Percentiles rank a stretch among this genome's conserved stretches.
phyloP scores from a whole-genome alignment of 2,329 filamentous ascomycete species.

The Colletotrichum cordylinicola region DNA sequence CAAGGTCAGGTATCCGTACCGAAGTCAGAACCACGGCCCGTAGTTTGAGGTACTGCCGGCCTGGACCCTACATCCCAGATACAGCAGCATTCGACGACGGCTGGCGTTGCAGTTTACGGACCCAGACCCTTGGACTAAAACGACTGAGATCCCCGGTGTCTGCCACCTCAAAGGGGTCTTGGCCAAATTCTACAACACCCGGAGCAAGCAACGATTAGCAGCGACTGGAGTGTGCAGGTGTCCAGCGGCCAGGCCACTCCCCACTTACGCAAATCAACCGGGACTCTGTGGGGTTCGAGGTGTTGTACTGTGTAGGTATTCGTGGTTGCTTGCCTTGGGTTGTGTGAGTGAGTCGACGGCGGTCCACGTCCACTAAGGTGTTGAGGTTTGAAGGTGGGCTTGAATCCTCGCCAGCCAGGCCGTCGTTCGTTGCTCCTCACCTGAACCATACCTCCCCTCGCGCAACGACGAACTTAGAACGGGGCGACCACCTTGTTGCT shows the following conservation, averaged over 20 bases:
- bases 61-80: background rate
- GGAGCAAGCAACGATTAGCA: background rate
- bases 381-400: background rate
- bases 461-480: background rate
- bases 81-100: background rate
- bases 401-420: background rate
- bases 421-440: background rate
- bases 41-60: background rate
- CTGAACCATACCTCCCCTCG: conserved; percentile 1
- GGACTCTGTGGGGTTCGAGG: background rate
- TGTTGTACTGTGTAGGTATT: background rate
- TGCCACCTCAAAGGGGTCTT: background rate
- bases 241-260: background rate
- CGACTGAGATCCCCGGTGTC: background rate
- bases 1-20: background rate
- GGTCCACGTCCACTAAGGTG: background rate
- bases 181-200: background rate
- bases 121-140: background rate
- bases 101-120: background rate
- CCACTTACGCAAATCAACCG: background rate
- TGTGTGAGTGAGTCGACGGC: background rate
- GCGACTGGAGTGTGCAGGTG: background rate
- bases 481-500: background rate
- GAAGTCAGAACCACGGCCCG: background rate
- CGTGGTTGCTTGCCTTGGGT: background rate